Conservation (phyloP, 202 grass and related monocot species). For the Musa balbisiana region DNA sequence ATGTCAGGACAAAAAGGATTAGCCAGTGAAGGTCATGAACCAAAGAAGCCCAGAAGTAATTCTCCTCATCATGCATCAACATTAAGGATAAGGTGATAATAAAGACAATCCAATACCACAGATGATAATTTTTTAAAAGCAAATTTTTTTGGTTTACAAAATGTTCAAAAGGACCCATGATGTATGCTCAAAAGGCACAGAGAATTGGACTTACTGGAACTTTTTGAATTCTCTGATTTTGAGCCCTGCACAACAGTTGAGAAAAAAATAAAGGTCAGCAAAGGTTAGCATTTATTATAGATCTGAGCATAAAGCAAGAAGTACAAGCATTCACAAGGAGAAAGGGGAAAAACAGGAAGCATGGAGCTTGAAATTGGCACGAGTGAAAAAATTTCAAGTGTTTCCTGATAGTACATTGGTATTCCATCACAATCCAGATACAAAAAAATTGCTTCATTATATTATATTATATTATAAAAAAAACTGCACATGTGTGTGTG, state of each 20-base stretch:
- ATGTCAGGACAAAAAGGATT: background rate
- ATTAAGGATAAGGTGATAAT: background rate
- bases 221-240: conserved; percentile 53
- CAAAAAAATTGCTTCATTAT: background rate
- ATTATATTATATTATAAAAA: background rate
- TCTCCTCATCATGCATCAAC: too few species aligned
- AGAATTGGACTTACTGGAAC: conserved; percentile 55
- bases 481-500: background rate
- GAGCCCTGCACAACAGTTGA: conserved; percentile 37
- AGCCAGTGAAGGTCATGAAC: background rate
- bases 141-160: background rate
- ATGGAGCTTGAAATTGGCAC: too few species aligned
- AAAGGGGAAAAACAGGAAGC: background rate
- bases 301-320: background rate
- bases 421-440: background rate
- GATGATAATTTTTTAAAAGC: background rate
- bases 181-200: background rate
- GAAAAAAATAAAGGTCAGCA: background rate
- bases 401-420: background rate
- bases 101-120: background rate
- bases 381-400: too few species aligned
- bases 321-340: background rate
- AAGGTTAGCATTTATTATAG: background rate
- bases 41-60: too few species aligned
- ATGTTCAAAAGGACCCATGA: background rate